Evolutionary conservation across 257 asterid genomes (phyloP), one percentile per base, ranked within the genome.

Genomic region (Solanum chmielewskii): DNA sequence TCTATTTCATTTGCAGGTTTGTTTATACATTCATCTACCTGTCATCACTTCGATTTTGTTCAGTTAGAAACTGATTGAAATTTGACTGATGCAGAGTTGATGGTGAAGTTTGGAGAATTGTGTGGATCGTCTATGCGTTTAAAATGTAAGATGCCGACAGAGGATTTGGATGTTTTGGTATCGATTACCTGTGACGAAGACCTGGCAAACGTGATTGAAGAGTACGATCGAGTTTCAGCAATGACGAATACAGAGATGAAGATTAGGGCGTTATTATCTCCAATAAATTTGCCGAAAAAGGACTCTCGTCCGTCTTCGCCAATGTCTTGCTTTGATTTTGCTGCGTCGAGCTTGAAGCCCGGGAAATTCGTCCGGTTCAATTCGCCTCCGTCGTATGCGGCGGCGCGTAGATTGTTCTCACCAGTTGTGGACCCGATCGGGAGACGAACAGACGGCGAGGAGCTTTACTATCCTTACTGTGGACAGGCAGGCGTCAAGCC

Each of bases 181-280:
- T 88, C 99, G 23, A 85, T 97, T 78, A 93, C 91, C 85, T 92
- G 95, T 37, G 98, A 96, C 14, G 98, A 97, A 66, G 99, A 97
- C 14, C 90, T 97, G 4, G 88, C 85, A 80, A 88, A 68, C 80
- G 74, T 96, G 88, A 89, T 97, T 45, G 92, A 89, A 20, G 99
- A 96, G 88, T 97, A 97, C 90, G 96, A 91, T 39, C 91, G 93
- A 45, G 91, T 76, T 9, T 86, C 93, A 68, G 88, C 91, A 83
- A 33, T 73, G 20, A 74, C 71, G 75, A 37, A 88, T 27, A 83
- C 64, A 86, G 98, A 91, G 21, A 86, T 85, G 91, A 92, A 97
- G 90, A 91, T 97, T 86, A 90, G 94, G 74, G 99, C 98, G 2
- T 90, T 97, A 18, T 91, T 97, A 37, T 90, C 86, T 15, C 97